Evolutionary conservation across 192 early-diverging fungal species (phyloP), one percentile per base, ranked within the genome.

Genomic region (Coemansia sp.): DNA sequence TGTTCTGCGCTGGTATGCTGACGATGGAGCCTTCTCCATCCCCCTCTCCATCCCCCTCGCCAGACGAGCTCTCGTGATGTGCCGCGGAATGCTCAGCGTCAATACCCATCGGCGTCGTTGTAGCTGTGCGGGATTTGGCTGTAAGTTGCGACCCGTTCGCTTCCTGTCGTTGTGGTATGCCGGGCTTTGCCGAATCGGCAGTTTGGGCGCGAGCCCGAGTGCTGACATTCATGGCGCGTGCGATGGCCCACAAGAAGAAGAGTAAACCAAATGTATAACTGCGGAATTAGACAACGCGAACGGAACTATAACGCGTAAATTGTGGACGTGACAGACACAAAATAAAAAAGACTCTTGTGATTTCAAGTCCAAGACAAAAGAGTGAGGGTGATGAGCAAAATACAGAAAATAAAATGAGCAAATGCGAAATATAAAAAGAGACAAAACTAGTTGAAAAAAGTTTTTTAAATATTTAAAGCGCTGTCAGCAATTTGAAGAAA

Each of bases 1-100:
- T 82, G 35, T 77, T 82, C 16, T 76, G 73, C 27, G 70, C 64
- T 1, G 78, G 73, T 19, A 81, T 69, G 59, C 69, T 81, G 59
- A 81, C 62, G 34, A 59, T 48, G 35, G 27, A 59, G 44, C n/a
- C 45, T 11, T 54, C 63, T 34, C 35, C 45, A 21, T 54, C 63
- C 27, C 35, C 35, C 24, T 44, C 51, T 10, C 46, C 54, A 17
- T 66, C 73, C 7, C 50, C 54, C 33, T 57, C 54, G 17, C 54
- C 54, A 57, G 54, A 57, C 5, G 54, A 57, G 54, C 54, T 57
- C 31, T 57, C 54, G 35, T 57, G 54, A n/a, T 57, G 54, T 1
- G 33, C 54, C 16, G 33, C 31, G 17, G 16, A 31, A 57, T n/a
- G 17, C 9, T 57, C 54, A 4, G 54, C 14, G 11, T 24, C 54